Conservation (phyloP, 108 stramenopile species). For the Nitzschia palea region DNA sequence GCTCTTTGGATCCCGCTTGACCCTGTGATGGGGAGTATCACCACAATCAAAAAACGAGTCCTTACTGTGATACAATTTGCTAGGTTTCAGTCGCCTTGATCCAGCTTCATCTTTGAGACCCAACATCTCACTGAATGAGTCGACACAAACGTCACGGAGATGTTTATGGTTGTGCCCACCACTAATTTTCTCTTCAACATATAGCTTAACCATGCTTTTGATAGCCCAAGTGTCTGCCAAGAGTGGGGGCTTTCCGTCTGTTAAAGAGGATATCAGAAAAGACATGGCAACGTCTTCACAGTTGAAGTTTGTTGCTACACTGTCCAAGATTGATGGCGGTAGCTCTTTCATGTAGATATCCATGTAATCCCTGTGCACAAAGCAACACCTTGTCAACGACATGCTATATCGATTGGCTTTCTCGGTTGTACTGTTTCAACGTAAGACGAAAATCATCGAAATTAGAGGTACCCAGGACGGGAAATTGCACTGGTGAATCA, state of each 20-base stretch:
- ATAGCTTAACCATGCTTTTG: slow-evolving; percentile 59
- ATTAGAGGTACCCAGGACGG: neutral
- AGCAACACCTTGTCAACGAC: slow-evolving; percentile 67
- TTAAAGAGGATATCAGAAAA: slow-evolving; percentile 69
- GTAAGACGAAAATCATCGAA: neutral
- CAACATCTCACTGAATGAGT: slow-evolving; percentile 61
- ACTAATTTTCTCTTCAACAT: slow-evolving; percentile 46
- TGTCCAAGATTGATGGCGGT: slow-evolving; percentile 54
- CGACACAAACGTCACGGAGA: slow-evolving; percentile 69
- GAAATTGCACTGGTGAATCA: neutral
- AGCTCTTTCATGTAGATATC: slow-evolving; percentile 61
- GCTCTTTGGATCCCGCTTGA: slow-evolving; percentile 15
- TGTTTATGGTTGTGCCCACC: slow-evolving; percentile 58
- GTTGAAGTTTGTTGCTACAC: slow-evolving; percentile 62
- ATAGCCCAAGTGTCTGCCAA: slow-evolving; percentile 82
- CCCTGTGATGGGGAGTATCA: slow-evolving; percentile 14
- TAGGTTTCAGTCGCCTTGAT: slow-evolving; percentile 13
- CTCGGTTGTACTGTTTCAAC: slow-evolving; percentile 38
- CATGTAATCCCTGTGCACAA: slow-evolving; percentile 79
- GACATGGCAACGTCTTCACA: slow-evolving; percentile 90
- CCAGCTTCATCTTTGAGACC: slow-evolving; percentile 52
- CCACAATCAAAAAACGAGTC: slow-evolving; percentile 18
- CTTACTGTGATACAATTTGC: slow-evolving; percentile 3
- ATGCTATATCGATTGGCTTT: slow-evolving; percentile 67
- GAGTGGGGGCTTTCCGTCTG: slow-evolving; percentile 66